A percentile compares a stretch with the other conserved stretches of the same genome.
phyloP scores from a whole-genome alignment of 2,329 filamentous ascomycete genomes.

The Coccinonectria pachysandricola region DNA sequence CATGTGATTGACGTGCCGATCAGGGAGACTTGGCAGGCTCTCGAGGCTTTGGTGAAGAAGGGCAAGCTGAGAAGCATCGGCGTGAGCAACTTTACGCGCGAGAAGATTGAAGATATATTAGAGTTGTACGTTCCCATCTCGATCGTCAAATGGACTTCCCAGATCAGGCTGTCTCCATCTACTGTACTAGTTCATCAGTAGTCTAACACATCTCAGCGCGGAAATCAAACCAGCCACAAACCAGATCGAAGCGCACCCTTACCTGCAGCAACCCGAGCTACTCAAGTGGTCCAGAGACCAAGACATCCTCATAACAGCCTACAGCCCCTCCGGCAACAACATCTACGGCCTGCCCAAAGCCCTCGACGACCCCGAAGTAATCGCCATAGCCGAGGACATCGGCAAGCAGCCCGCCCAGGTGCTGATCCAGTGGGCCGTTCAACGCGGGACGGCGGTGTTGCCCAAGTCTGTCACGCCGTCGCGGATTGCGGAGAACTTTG shows the following conservation, averaged over 20 bases:
- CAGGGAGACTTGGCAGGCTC: constrained; percentile 44
- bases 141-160: no score
- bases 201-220: constrained; percentile 27
- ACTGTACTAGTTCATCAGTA: no score
- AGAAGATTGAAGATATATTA: constrained; percentile 28
- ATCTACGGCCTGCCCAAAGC: constrained; percentile 30
- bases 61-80: constrained; percentile 36
- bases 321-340: constrained; percentile 55
- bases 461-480: constrained; percentile 44
- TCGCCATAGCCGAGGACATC: constrained; percentile 37
- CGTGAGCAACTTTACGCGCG: constrained; percentile 39
- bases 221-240: constrained; percentile 51
- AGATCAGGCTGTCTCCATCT: background rate
- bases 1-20: constrained; percentile 16
- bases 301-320: constrained; percentile 51
- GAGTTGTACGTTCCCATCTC: constrained; percentile 1
- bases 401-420: constrained; percentile 38
- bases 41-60: constrained; percentile 27
- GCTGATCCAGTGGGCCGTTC: constrained; percentile 42
- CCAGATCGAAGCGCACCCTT: constrained; percentile 60
- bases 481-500: constrained; percentile 38
- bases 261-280: constrained; percentile 51
- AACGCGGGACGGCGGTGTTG: constrained; percentile 42
- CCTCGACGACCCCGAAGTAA: constrained; percentile 36
- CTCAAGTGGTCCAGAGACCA: constrained; percentile 32